phyloP scores from a whole-genome alignment of 345 rosid genomes.

The Crucihimalaya himalaica region DNA sequence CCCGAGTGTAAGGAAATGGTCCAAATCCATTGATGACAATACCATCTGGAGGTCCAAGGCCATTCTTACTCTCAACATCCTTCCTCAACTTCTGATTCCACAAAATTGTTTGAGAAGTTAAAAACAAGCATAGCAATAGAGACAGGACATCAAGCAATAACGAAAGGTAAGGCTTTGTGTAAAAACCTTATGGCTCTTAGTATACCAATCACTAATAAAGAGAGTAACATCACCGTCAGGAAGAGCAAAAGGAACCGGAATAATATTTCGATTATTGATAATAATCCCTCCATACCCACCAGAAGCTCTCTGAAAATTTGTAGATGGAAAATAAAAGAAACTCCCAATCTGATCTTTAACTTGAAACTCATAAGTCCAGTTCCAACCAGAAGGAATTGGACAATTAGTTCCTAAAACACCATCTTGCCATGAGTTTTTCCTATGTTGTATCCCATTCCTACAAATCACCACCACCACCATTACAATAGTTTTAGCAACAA shows the following conservation, averaged over 20 bases:
- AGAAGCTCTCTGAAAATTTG: conserved; percentile 66
- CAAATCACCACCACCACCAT: neutral
- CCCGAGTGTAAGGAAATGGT: conserved; percentile 64
- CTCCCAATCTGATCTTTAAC: conserved; percentile 90
- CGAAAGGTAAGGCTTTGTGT: conserved; percentile 1
- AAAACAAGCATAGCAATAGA: neutral
- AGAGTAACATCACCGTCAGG: conserved; percentile 81
- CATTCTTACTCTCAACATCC: conserved; percentile 59
- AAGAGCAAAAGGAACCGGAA: conserved; percentile 60
- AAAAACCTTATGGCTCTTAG: conserved; percentile 73
- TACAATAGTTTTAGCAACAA: neutral
- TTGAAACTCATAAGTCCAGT: conserved; percentile 85
- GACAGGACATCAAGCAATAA: conserved; percentile 15
- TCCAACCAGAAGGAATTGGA: conserved; percentile 81
- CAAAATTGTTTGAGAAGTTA: neutral
- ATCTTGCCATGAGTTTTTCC: conserved; percentile 93
- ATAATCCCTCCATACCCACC: conserved; percentile 85
- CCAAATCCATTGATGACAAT: conserved; percentile 79
- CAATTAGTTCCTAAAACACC: conserved; percentile 90
- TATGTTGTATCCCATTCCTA: conserved; percentile 77
- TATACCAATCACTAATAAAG: conserved; percentile 79
- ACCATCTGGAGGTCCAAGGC: conserved; percentile 78
- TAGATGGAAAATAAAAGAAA: conserved; percentile 77
- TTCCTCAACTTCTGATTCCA: conserved; percentile 68
- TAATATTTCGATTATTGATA: conserved; percentile 64